Evolutionary conservation across 2,329 filamentous ascomycete genomes (phyloP).

Genomic region (Penicillium hordei): DNA sequence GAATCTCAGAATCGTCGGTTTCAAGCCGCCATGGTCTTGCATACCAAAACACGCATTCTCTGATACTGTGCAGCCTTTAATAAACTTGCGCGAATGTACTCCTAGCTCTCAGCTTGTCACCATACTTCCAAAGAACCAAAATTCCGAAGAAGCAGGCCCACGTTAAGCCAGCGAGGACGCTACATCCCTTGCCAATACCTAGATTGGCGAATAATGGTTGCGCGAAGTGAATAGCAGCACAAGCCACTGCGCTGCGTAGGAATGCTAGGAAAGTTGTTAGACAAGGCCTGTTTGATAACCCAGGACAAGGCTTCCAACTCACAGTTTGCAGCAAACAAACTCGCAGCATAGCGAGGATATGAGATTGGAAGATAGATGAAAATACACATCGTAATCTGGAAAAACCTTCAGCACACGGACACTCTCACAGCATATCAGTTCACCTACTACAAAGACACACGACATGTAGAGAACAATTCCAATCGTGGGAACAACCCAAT

Average conservation of each 20-base stretch:
- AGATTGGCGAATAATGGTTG: neutral
- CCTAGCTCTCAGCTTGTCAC: neutral
- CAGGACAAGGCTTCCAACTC: neutral
- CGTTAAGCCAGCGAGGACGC: neutral
- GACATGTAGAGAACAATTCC: neutral
- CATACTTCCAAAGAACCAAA: neutral
- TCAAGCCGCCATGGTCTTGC: neutral
- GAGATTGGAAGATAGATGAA: constrained; percentile 4
- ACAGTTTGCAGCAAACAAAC: constrained; percentile 1
- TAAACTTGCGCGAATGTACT: neutral
- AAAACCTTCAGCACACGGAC: neutral
- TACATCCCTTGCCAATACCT: neutral
- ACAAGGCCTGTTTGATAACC: neutral
- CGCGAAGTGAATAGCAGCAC: neutral
- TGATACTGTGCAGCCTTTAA: neutral
- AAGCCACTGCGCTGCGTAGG: neutral
- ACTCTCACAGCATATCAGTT: neutral
- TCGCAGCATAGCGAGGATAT: constrained; percentile 1
- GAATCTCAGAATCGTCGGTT: neutral
- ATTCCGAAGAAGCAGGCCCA: neutral
- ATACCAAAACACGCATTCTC: neutral
- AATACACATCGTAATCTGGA: neutral
- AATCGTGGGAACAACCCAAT: constrained; percentile 3
- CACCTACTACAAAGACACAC: neutral
- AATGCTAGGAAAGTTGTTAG: neutral